phyloP scores from a whole-genome alignment of 73 alveolate genomes.

The Tetrahymena malaccensis region DNA sequence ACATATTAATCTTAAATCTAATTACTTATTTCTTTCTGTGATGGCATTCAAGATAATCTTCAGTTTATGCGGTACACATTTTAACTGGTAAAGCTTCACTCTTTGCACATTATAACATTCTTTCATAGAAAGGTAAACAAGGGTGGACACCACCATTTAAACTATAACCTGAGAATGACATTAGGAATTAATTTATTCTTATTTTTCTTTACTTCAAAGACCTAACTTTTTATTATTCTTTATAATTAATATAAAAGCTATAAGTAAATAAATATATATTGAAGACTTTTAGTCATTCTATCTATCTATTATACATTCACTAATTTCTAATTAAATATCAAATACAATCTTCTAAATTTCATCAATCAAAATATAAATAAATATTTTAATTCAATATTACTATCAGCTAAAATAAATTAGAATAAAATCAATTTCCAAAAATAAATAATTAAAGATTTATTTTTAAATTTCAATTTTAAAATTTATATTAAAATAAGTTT shows the following conservation, averaged over 20 bases:
- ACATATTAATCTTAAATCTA: background rate
- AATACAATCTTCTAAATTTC: background rate
- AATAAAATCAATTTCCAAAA: no score
- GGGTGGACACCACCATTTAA: background rate
- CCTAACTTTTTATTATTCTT: background rate
- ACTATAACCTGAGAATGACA: background rate
- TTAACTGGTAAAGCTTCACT: background rate
- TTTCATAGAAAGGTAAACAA: background rate
- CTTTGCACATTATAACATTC: background rate
- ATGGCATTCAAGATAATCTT: background rate
- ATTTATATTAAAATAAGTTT: no score
- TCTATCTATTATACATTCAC: background rate
- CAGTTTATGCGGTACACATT: background rate
- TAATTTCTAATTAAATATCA: no score
- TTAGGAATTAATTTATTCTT: background rate
- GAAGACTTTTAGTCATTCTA: background rate
- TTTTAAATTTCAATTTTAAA: no score
- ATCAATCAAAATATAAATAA: no score
- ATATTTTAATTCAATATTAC: no score
- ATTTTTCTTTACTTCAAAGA: background rate
- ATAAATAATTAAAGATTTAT: no score
- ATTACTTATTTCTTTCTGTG: background rate
- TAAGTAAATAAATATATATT: background rate
- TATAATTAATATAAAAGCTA: background rate
- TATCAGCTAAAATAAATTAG: no score